These are phyloP conservation scores for Rutstroemia sp. DNA, from an alignment of 2,329 filamentous ascomycete genomes.

Conservation along the genomic window DNA sequence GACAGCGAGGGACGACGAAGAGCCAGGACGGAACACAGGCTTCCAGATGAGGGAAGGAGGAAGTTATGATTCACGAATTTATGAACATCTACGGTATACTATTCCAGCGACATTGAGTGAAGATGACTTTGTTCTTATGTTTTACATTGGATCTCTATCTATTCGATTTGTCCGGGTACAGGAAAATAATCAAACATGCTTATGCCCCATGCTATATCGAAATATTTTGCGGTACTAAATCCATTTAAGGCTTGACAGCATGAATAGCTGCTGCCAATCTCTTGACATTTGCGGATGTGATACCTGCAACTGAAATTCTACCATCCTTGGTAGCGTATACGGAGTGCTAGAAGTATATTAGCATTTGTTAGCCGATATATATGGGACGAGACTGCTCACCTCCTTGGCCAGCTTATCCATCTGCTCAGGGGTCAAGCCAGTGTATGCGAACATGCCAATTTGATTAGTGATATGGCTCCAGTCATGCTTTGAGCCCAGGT, in stretches of 20 bases:
- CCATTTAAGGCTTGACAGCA: constrained; percentile 55
- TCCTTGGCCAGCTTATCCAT: constrained; percentile 90
- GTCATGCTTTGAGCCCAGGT: constrained; percentile 90
- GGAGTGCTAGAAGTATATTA: constrained; percentile 54
- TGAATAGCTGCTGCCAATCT: constrained; percentile 77
- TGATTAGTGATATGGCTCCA: constrained; percentile 98
- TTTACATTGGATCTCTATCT: neutral
- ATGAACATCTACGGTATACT: neutral
- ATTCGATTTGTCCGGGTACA: neutral
- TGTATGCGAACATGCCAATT: constrained; percentile 99
- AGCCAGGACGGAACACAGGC: too few relatives aligned
- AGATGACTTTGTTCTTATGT: neutral
- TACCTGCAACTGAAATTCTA: constrained; percentile 78
- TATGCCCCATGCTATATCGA: neutral
- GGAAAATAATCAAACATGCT: neutral
- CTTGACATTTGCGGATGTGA: constrained; percentile 71
- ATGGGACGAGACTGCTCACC: constrained; percentile 37
- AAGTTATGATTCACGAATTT: neutral
- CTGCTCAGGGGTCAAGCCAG: constrained; percentile 81
- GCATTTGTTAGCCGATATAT: constrained; percentile 4
- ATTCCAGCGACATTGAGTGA: neutral
- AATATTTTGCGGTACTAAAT: neutral
- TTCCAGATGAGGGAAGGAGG: too few relatives aligned
- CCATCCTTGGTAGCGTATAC: constrained; percentile 96
- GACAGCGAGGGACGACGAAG: too few relatives aligned